Evolutionary conservation across 179 eudicot genomes (phyloP).

Genomic region (Heliamphora pulchella): DNA sequence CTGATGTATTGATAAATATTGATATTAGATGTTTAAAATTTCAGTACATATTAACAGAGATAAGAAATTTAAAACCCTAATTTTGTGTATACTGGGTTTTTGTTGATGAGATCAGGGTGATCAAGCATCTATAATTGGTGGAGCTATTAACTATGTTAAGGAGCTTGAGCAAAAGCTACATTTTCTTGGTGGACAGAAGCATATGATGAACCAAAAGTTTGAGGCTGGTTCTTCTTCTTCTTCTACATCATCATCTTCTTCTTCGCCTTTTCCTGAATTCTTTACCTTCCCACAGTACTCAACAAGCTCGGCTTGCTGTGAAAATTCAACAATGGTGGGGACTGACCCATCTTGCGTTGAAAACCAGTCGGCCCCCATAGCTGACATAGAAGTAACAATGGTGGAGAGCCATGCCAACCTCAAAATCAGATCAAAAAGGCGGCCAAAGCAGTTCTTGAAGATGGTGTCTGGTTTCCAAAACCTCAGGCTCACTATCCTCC

Average conservation of each 20-base stretch:
- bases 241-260: conserved; percentile 14
- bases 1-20: too few relatives aligned
- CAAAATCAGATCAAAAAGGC: conserved; percentile 33
- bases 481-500: conserved; percentile 41
- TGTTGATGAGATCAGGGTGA: conserved; percentile 24
- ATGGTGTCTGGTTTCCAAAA: conserved; percentile 42
- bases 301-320: not conserved
- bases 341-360: not conserved
- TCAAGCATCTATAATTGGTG: conserved; percentile 64
- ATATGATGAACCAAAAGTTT: conserved; percentile 8
- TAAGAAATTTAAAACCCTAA: not conserved
- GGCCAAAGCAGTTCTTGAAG: conserved; percentile 43
- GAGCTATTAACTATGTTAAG: conserved; percentile 60
- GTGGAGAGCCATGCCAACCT: conserved; percentile 47
- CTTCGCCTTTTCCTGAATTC: conserved; percentile 42
- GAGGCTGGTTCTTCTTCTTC: conserved; percentile 13
- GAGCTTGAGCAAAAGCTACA: conserved; percentile 58
- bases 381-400: conserved; percentile 35
- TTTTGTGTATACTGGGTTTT: not conserved
- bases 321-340: not conserved
- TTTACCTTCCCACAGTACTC: conserved; percentile 52
- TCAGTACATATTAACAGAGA: too few relatives aligned
- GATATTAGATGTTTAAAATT: too few relatives aligned
- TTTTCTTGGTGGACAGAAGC: conserved; percentile 28
- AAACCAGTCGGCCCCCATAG: conserved; percentile 3